A percentile compares a stretch with the other conserved stretches of the same genome.
Evolutionary conservation across 768 basidiomycete genomes (phyloP).

Genomic region (Xerocomus spinulosus): DNA sequence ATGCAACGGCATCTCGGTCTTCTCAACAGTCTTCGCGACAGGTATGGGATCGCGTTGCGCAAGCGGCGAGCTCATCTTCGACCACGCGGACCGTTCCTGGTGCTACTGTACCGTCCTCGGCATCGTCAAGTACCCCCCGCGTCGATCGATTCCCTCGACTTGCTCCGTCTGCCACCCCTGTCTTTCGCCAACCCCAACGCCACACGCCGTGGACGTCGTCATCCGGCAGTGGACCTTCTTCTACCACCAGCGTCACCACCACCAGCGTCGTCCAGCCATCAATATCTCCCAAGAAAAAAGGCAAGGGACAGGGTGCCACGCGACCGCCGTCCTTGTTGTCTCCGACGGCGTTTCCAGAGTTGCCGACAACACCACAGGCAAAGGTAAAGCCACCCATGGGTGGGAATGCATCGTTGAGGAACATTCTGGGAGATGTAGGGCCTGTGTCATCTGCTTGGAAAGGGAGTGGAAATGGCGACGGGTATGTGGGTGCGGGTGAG

Average conservation of each 20-base stretch:
- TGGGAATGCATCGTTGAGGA: conserved; percentile 63
- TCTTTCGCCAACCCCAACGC: conserved; percentile 44
- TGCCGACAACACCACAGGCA: conserved; percentile 48
- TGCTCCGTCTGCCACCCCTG: conserved; percentile 4
- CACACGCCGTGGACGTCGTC: conserved; percentile 54
- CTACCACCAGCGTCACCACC: background rate
- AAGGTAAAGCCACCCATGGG: conserved; percentile 45
- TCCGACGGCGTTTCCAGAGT: conserved; percentile 60
- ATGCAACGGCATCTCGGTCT: conserved; percentile 58
- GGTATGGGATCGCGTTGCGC: conserved; percentile 84
- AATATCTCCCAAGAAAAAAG: conserved; percentile 12
- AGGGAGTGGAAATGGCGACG: conserved; percentile 4
- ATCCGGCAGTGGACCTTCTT: conserved; percentile 3
- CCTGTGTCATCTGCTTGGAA: conserved; percentile 33
- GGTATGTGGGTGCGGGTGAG: background rate
- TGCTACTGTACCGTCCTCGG: conserved; percentile 10
- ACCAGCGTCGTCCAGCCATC: background rate
- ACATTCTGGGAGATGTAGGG: conserved; percentile 43
- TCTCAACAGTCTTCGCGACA: conserved; percentile 57
- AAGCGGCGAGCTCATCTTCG: conserved; percentile 56
- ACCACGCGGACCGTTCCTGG: conserved; percentile 26
- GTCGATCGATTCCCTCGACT: conserved; percentile 31
- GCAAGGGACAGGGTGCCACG: background rate
- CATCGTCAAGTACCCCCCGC: conserved; percentile 27
- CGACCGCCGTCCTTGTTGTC: conserved; percentile 43